Base-by-base conservation (phyloP, 306 rosid species). In the Vigna angularis region DNA sequence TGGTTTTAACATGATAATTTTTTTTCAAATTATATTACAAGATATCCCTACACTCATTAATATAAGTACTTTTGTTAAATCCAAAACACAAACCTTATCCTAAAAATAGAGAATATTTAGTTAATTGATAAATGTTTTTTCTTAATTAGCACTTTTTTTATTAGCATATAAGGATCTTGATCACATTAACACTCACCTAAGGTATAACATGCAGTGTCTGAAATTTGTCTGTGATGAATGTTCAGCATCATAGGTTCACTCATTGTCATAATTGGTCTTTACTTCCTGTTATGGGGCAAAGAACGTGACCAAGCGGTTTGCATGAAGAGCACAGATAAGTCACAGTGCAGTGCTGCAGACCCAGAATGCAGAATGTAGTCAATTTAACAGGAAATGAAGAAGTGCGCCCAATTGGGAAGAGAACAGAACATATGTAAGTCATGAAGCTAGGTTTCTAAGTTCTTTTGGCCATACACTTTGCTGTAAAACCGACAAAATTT, bases 281-380 rank as follows among this genome's bases (percentile, higher is more conserved):
- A 91, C 80, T 45, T 91, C 78, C 79, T 92, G 85, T 32, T 95
- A 78, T 92, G 92, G 98, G 96, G 98, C 20, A 91, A 95, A 88
- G 92, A 87, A 83, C 80, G 80, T 30, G 93, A 89, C 53, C 74
- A 80, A 70, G 59, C 66, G 71, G 48, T 70, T 67, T 65, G 76
- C 18, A 62, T 48, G 48, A 89, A 88, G 65, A 76, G 78, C 5
- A 80, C 75, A 81, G 85, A 72, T 36, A 77, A 75, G 65, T 44
- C 73, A 10, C 74, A 56, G 44, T 36, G 11, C 72, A 71, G 77
- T 30, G 18, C 13, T 62, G 85, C 56, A 17, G 62, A 77, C 22
- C 68, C 75, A 66, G 82, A 80, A 68, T 64, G 42, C 75, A 26
- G 49, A 76, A 50, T 18, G 16, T 50, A 79, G 32, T 44, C 66